A percentile compares a stretch with the other conserved stretches of the same genome.
Conservation (phyloP, 225 moss, liverwort and hornwort genomes). For the Polytrichum formosum region DNA sequence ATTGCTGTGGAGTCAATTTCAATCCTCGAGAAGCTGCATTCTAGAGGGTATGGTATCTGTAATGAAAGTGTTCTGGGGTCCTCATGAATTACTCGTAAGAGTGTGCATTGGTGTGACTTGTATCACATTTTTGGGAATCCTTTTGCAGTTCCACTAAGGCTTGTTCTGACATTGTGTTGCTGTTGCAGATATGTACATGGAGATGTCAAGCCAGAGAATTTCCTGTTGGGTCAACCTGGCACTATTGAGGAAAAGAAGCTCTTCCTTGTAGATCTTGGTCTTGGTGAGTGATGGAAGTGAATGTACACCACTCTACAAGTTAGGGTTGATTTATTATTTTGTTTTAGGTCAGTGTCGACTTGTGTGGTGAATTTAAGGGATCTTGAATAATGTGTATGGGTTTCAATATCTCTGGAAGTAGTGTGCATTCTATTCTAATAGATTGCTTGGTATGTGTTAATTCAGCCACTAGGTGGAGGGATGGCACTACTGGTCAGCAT, state of each 20-base stretch:
- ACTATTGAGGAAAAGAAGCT: constrained; percentile 61
- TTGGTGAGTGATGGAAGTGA: constrained; percentile 28
- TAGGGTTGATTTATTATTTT: too few relatives aligned
- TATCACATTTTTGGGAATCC: too few relatives aligned
- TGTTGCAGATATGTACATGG: constrained; percentile 57
- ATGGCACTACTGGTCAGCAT: constrained; percentile 61
- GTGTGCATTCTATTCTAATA: too few relatives aligned
- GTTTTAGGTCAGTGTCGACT: too few relatives aligned
- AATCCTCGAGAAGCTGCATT: constrained; percentile 64
- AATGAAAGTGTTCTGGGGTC: not conserved
- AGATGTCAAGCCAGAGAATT: constrained; percentile 69
- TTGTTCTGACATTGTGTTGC: not conserved
- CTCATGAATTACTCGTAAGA: too few relatives aligned
- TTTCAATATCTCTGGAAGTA: too few relatives aligned
- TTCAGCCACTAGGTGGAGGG: constrained; percentile 65
- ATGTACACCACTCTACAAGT: too few relatives aligned
- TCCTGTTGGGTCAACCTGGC: constrained; percentile 55
- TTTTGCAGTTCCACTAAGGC: too few relatives aligned
- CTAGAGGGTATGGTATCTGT: constrained; percentile 34
- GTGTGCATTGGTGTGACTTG: too few relatives aligned
- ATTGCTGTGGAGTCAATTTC: constrained; percentile 66
- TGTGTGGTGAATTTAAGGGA: too few relatives aligned
- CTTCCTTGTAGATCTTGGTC: constrained; percentile 65
- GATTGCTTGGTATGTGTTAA: too few relatives aligned
- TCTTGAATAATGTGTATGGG: too few relatives aligned